Percentiles rank a stretch among this genome's conserved stretches.
These are phyloP conservation scores for Escallonia rubra DNA, from an alignment of 129 eudicot species.

Conservation along the genomic window DNA sequence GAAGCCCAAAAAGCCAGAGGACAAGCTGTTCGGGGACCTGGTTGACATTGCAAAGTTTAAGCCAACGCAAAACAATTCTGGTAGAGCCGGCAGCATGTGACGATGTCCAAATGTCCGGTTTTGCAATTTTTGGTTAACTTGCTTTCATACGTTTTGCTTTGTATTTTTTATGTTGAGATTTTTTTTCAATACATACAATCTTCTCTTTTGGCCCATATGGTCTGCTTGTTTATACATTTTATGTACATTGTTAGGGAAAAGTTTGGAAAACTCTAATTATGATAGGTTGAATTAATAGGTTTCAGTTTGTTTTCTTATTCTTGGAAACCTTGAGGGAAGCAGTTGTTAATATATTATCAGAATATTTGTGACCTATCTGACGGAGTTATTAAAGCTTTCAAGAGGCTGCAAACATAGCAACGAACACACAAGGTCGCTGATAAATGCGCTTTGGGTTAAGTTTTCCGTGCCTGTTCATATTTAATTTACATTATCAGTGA, in stretches of 20 bases:
- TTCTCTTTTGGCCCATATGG: background rate
- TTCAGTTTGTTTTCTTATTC: too few species aligned
- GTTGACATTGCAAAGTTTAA: slow-evolving; percentile 80
- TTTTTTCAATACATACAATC: background rate
- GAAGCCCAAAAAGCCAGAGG: slow-evolving; percentile 75
- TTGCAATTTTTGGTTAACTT: slow-evolving; percentile 23
- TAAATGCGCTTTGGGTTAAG: too few species aligned
- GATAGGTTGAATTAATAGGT: too few species aligned
- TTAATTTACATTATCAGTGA: too few species aligned
- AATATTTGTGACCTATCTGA: too few species aligned
- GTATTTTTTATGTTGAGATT: background rate
- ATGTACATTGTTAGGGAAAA: background rate
- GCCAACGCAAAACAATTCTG: slow-evolving; percentile 50
- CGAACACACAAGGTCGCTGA: too few species aligned
- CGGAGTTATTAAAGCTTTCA: too few species aligned
- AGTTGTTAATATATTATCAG: too few species aligned
- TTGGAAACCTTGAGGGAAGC: too few species aligned
- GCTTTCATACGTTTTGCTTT: slow-evolving; percentile 4
- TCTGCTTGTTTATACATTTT: background rate
- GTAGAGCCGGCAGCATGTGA: slow-evolving; percentile 73
- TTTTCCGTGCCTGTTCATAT: too few species aligned
- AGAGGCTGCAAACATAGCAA: too few species aligned
- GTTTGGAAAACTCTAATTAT: too few species aligned
- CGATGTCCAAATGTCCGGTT: background rate
- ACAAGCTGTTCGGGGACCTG: slow-evolving; percentile 88